Percentiles rank a stretch among this genome's conserved stretches.
These are phyloP conservation scores for Colletotrichum lupini DNA, from an alignment of 2,329 filamentous ascomycete genomes.

Conservation along the genomic window DNA sequence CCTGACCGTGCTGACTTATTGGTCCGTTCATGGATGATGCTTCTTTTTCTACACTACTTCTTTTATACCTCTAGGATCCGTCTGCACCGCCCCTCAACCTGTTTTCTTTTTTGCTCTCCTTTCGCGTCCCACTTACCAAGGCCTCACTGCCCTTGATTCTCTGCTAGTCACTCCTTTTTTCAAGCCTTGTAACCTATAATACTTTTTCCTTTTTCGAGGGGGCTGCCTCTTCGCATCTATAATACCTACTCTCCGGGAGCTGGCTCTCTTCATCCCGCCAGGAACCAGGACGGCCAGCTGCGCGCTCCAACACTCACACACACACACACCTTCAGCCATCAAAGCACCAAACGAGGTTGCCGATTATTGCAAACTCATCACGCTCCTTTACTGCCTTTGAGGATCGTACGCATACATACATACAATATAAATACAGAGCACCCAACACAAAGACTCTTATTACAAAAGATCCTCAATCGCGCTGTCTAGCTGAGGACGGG, in stretches of 20 bases:
- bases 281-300: slow-evolving; percentile 54
- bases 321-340: slow-evolving; percentile 40
- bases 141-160: slow-evolving; percentile 49
- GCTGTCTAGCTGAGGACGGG: slow-evolving; percentile 22
- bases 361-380: slow-evolving; percentile 52
- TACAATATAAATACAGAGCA: slow-evolving; percentile 12
- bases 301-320: slow-evolving; percentile 37
- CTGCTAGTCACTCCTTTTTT: slow-evolving; percentile 64
- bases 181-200: slow-evolving; percentile 43
- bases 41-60: slow-evolving; percentile 56
- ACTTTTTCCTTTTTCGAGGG: slow-evolving; percentile 39
- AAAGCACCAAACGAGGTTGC: slow-evolving; percentile 54
- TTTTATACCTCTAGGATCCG: slow-evolving; percentile 63
- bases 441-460: not conserved
- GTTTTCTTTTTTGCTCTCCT: slow-evolving; percentile 51
- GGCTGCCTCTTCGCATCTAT: slow-evolving; percentile 56
- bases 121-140: slow-evolving; percentile 55
- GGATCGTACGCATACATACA: slow-evolving; percentile 37
- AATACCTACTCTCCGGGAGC: slow-evolving; percentile 55
- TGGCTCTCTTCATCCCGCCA: slow-evolving; percentile 62
- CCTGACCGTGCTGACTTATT: slow-evolving; percentile 55
- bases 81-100: slow-evolving; percentile 60
- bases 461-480: not conserved
- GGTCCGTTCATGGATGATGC: slow-evolving; percentile 51
- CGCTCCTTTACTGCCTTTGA: slow-evolving; percentile 50